These are phyloP conservation scores for Sideroxylon spinosum DNA, from an alignment of 179 eudicot genomes.

Conservation along the genomic window DNA sequence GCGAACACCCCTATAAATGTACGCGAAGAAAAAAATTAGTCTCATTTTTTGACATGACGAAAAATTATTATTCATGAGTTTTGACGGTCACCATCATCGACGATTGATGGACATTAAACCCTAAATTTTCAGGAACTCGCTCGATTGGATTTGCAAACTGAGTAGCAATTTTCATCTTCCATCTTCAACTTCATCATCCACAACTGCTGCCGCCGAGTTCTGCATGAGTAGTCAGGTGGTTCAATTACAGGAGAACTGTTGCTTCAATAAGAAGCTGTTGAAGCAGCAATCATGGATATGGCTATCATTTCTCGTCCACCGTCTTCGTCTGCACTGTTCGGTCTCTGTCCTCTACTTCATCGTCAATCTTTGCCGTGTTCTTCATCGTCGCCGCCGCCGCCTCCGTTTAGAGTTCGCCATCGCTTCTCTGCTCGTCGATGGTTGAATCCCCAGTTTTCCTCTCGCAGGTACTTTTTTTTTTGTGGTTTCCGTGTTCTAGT, in stretches of 20 bases:
- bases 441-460: conserved; percentile 27
- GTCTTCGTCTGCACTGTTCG: conserved; percentile 23
- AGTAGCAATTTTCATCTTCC: not conserved
- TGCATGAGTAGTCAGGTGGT: conserved; percentile 40
- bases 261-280: conserved; percentile 30
- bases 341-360: conserved; percentile 16
- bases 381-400: conserved; percentile 17
- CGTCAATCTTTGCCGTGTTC: conserved; percentile 11
- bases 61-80: not conserved
- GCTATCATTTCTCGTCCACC: conserved; percentile 37
- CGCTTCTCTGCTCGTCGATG: conserved; percentile 37
- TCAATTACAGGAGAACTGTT: conserved; percentile 18
- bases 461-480: conserved; percentile 31
- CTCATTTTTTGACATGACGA: not conserved
- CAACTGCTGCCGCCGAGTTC: conserved; percentile 16
- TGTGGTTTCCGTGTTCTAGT: not conserved
- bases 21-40: not conserved
- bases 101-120: conserved; percentile 2
- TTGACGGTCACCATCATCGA: not conserved
- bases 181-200: not conserved
- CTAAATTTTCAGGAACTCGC: not conserved
- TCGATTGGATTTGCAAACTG: not conserved
- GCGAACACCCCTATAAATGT: not conserved
- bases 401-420: conserved; percentile 29
- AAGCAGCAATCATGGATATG: conserved; percentile 42